Conservation (phyloP, 495 filamentous ascomycete species). For the Xylaria acuta region DNA sequence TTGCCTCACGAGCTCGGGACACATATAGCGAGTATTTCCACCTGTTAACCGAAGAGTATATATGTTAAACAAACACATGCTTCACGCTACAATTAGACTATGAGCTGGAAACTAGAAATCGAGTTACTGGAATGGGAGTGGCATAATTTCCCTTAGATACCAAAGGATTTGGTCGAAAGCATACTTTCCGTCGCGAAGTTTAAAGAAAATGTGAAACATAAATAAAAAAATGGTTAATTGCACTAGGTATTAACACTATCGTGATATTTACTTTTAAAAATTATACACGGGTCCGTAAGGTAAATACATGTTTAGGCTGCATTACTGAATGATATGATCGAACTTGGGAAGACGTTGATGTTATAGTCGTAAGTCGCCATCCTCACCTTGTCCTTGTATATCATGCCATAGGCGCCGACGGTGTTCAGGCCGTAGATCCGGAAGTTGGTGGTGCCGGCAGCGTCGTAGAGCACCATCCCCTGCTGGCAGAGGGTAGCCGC, state of each 20-base stretch:
- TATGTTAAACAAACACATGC: too few relatives aligned
- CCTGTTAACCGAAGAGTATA: too few relatives aligned
- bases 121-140: too few relatives aligned
- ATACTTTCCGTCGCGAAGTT: not conserved
- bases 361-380: slow-evolving; percentile 61
- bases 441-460: slow-evolving; percentile 54
- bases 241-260: not conserved
- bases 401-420: slow-evolving; percentile 52
- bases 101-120: too few relatives aligned
- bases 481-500: slow-evolving; percentile 63
- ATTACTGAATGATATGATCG: slow-evolving; percentile 55
- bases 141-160: too few relatives aligned
- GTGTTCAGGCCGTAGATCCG: slow-evolving; percentile 61
- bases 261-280: not conserved
- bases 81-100: too few relatives aligned
- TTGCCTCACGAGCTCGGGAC: too few relatives aligned
- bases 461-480: slow-evolving; percentile 59
- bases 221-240: not conserved
- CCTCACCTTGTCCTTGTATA: slow-evolving; percentile 54
- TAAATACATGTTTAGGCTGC: slow-evolving; percentile 1
- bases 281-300: not conserved
- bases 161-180: too few relatives aligned
- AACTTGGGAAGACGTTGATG: slow-evolving; percentile 59
- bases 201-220: not conserved
- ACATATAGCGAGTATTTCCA: too few relatives aligned